Percentiles rank a stretch among this genome's conserved stretches.
Evolutionary conservation across 768 basidiomycete genomes (phyloP).

Genomic region (Coprinellus micaceus): DNA sequence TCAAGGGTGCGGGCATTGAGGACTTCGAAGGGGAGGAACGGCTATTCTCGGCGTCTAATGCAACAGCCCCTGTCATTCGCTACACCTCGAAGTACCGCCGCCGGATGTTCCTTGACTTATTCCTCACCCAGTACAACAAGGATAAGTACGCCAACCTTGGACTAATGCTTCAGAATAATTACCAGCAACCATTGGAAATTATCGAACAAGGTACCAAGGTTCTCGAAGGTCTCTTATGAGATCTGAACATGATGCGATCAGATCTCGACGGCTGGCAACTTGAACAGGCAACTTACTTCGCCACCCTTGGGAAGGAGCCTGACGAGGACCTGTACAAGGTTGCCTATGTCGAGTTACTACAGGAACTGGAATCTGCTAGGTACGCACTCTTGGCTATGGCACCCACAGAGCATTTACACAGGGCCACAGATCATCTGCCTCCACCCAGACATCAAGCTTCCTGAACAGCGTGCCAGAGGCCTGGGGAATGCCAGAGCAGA

Average conservation of each 20-base stretch:
- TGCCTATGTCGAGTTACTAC: not conserved
- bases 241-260: not conserved
- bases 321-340: not conserved
- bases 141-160: constrained; percentile 3
- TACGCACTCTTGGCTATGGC: not conserved
- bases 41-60: constrained; percentile 22
- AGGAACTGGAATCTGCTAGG: not conserved
- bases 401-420: too few species aligned
- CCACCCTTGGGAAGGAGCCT: not conserved
- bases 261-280: constrained; percentile 17
- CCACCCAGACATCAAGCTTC: not conserved
- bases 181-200: constrained; percentile 22
- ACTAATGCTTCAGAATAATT: constrained; percentile 15
- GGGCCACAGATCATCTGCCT: not conserved
- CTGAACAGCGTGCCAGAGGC: not conserved
- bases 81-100: constrained; percentile 11
- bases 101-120: constrained; percentile 5
- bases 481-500: not conserved
- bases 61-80: constrained; percentile 13
- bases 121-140: constrained; percentile 2
- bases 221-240: constrained; percentile 5
- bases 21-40: constrained; percentile 24
- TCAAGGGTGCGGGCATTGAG: constrained; percentile 20
- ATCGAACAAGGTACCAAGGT: not conserved
- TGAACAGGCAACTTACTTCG: not conserved